phyloP scores from a whole-genome alignment of 1,284 basidiomycete species.

The Puccinia triticina region DNA sequence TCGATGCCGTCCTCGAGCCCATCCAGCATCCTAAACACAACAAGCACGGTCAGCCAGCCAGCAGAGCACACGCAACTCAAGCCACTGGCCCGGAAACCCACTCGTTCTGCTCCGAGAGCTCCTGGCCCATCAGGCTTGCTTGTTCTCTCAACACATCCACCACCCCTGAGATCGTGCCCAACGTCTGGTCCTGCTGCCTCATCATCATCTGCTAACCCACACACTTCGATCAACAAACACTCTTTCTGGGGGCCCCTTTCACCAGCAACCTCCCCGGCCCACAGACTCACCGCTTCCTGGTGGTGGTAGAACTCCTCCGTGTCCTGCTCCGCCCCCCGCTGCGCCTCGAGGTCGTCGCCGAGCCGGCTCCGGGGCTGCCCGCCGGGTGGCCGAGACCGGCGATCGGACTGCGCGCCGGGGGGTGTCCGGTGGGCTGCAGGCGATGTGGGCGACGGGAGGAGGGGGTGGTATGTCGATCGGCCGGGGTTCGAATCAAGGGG shows the following conservation, averaged over 20 bases:
- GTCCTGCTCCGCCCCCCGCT: background rate
- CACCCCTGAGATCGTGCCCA: slow-evolving; percentile 81
- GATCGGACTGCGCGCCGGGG: background rate
- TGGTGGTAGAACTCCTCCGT: slow-evolving; percentile 32
- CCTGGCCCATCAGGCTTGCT: slow-evolving; percentile 84
- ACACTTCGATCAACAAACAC: background rate
- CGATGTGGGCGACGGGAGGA: slow-evolving; percentile 1
- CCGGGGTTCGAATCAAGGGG: background rate
- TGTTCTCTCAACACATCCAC: slow-evolving; percentile 78
- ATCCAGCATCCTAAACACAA: slow-evolving; percentile 70
- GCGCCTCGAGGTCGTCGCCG: slow-evolving; percentile 5
- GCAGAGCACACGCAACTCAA: background rate
- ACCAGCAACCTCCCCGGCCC: background rate
- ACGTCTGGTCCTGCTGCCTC: slow-evolving; percentile 78
- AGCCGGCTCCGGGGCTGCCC: background rate
- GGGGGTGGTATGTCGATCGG: background rate
- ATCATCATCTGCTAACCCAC: slow-evolving; percentile 70
- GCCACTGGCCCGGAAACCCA: slow-evolving; percentile 61
- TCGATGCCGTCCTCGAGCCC: slow-evolving; percentile 79
- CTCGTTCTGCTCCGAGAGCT: slow-evolving; percentile 85
- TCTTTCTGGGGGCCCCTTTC: background rate
- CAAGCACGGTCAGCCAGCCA: background rate
- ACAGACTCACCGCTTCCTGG: slow-evolving; percentile 23
- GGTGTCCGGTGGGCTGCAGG: background rate
- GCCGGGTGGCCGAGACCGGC: background rate